Conservation (phyloP, 208 protist genomes). For the Borovskyia barvae region DNA sequence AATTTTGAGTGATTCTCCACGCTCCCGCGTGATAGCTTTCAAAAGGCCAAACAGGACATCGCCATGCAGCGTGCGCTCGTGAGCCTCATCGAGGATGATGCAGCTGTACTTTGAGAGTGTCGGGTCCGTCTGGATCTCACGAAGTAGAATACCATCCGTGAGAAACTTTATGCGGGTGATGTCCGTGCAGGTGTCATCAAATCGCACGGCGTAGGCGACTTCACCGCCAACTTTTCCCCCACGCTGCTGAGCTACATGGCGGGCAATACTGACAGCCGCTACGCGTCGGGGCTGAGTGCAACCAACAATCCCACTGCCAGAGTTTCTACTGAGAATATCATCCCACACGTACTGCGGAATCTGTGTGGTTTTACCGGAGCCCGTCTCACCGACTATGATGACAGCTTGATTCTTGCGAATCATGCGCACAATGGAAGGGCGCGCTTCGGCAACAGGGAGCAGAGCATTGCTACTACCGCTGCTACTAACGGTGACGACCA, state of each 20-base stretch:
- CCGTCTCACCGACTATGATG: conserved; percentile 93
- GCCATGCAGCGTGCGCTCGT: conserved; percentile 98
- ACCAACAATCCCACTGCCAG: conserved; percentile 63
- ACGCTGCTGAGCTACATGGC: conserved; percentile 92
- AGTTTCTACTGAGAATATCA: conserved; percentile 56
- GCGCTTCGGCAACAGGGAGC: conserved; percentile 79
- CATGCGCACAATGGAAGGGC: conserved; percentile 74
- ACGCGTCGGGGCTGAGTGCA: conserved; percentile 97
- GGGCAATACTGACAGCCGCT: conserved; percentile 95
- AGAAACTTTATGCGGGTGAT: conserved; percentile 94
- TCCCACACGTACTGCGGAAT: conserved; percentile 94
- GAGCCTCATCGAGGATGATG: conserved; percentile 99
- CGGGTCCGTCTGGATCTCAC: conserved; percentile 94
- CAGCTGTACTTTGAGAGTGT: conserved; percentile 93
- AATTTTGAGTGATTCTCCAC: conserved; percentile 81
- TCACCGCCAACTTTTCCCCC: conserved; percentile 70
- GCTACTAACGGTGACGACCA: conserved; percentile 8
- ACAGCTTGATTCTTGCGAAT: conserved; percentile 78
- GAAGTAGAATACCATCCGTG: conserved; percentile 97
- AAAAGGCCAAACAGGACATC: conserved; percentile 92
- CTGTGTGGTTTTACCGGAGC: conserved; percentile 93
- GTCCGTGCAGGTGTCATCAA: conserved; percentile 89
- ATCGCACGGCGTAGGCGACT: conserved; percentile 94
- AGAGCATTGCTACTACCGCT: conserved; percentile 4
- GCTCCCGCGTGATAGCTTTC: conserved; percentile 74